A percentile compares a stretch with the other conserved stretches of the same genome.
Conservation (phyloP, 1,284 basidiomycete genomes). For the Malassezia restricta region DNA sequence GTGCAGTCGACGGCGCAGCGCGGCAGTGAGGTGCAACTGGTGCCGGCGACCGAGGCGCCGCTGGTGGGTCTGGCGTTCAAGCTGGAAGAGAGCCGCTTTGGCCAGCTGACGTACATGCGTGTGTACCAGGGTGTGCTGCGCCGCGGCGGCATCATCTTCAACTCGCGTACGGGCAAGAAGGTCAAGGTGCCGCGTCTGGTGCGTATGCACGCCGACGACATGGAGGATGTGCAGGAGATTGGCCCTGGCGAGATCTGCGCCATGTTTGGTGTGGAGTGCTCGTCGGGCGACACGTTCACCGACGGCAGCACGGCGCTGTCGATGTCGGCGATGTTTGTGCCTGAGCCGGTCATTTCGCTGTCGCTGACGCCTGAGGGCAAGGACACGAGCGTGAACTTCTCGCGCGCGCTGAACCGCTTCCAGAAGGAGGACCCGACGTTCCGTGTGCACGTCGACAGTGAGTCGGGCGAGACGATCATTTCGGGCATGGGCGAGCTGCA, state of each 20-base stretch:
- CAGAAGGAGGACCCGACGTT: conserved; percentile 99
- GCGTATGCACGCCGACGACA: conserved; percentile 96
- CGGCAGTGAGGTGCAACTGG: conserved; percentile 29
- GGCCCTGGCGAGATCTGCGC: conserved; percentile 99
- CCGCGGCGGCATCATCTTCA: conserved; percentile 74
- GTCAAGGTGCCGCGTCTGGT: conserved; percentile 96
- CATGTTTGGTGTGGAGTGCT: conserved; percentile 98
- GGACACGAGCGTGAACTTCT: conserved; percentile 73
- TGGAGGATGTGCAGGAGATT: conserved; percentile 92
- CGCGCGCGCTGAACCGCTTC: conserved; percentile 90
- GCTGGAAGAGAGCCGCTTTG: conserved; percentile 91
- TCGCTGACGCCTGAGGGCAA: conserved; percentile 81
- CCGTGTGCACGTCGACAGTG: conserved; percentile 84
- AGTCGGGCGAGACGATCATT: conserved; percentile 99
- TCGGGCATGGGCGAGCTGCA: conserved; percentile 99
- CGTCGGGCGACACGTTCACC: conserved; percentile 95
- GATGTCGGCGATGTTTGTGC: conserved; percentile 91
- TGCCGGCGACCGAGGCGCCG: conserved; percentile 55
- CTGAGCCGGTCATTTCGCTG: conserved; percentile 93
- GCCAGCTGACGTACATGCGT: conserved; percentile 97
- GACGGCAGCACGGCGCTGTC: conserved; percentile 42
- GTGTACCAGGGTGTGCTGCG: conserved; percentile 90
- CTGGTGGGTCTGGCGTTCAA: conserved; percentile 95
- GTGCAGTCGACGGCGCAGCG: conserved; percentile 26
- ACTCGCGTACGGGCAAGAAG: conserved; percentile 88